Evolutionary conservation across 2,329 filamentous ascomycete species (phyloP), one percentile per base, ranked within the genome.

Genomic region (Fusarium anthophilum): DNA sequence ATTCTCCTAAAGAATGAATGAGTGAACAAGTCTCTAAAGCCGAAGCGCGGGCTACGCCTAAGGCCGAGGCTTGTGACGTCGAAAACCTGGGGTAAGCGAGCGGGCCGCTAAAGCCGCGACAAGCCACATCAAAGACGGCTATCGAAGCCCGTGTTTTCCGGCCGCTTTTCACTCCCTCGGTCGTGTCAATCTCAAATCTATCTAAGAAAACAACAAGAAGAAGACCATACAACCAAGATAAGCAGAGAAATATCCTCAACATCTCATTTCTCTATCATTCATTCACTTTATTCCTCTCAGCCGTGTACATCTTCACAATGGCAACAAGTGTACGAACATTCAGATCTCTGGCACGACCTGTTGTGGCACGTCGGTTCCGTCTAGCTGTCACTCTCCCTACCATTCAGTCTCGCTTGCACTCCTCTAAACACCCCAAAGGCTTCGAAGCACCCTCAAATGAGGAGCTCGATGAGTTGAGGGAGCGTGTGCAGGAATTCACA

Each of bases 401-500:
- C 68, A 80, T 80, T 68, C 82, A 85, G 66, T 82, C 80, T 53
- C 83, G 80, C 65, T 80, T 79, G 62, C 83, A 80, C 66, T 95
- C 94, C 22, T 85, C 85, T 63, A 90, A 89, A 72, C 89, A 91
- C 78, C 89, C 89, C 30, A 81, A 86, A 74, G 90, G 88, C 79
- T 95, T 94, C 83, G 84, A 85, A 63, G 86, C 92, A 17, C 95
- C 95, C 2, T 88, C 92, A 2, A 85, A 89, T 50, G 88, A 91
- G 66, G 95, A 98, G 63, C 88, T 98, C 13, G 84, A 91, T 28
- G 94, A 98, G 84, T 87, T 98, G 68, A 91, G 95, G 66, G 94
- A 95, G 79, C 87, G 93, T 32, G 94, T 97, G 35, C 93, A 95
- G 78, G 95, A 98, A 65, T 99, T 99, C 79, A 91, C 94, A 28